Evolutionary conservation across 2,329 filamentous ascomycete species (phyloP).

Genomic region (Juglanconis juglandina): DNA sequence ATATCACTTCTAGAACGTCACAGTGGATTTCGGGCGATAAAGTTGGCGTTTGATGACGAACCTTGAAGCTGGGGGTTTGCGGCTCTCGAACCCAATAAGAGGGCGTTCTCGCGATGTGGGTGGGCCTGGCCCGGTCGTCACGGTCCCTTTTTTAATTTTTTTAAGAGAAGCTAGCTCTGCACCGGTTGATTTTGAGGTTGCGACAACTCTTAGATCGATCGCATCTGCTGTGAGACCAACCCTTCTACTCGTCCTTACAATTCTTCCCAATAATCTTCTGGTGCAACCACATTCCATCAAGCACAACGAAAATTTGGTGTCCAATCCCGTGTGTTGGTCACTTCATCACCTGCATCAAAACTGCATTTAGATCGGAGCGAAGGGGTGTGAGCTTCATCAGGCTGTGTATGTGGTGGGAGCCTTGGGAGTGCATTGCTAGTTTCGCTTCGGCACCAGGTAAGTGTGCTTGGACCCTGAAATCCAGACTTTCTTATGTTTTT

Average conservation of each 20-base stretch:
- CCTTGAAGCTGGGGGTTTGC: not conserved
- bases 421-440: not conserved
- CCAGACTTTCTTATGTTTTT: not conserved
- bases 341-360: not conserved
- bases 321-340: not conserved
- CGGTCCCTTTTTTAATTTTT: too few species aligned
- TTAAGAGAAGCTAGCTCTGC: too few species aligned
- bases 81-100: not conserved
- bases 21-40: not conserved
- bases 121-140: too few species aligned
- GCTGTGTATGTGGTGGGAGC: not conserved
- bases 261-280: not conserved
- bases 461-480: not conserved
- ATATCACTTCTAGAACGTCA: not conserved
- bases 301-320: not conserved
- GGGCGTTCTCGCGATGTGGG: not conserved
- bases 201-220: not conserved
- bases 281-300: not conserved
- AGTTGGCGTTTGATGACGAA: not conserved
- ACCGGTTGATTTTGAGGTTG: too few species aligned
- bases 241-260: not conserved
- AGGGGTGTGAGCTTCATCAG: too few species aligned
- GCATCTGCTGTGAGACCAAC: not conserved
- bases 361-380: not conserved
- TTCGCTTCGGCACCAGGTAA: not conserved